Evolutionary conservation across 2,329 filamentous ascomycete genomes (phyloP).

Genomic region (Colletotrichum incanum): DNA sequence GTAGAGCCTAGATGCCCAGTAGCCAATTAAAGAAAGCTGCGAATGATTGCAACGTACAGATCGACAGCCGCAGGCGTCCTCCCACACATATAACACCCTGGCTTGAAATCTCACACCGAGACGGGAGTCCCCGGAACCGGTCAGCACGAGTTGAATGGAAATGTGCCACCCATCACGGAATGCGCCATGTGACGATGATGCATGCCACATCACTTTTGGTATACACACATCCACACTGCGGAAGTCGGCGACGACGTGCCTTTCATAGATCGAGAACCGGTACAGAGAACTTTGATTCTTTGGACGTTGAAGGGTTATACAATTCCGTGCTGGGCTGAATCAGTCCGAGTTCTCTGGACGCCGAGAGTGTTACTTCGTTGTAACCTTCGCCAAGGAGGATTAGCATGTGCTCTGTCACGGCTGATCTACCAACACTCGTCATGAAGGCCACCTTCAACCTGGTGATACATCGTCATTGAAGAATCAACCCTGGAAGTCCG

Average conservation of each 20-base stretch:
- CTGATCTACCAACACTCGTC: neutral
- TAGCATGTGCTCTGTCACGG: neutral
- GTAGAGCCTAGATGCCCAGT: neutral
- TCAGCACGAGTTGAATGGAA: slow-evolving; percentile 6
- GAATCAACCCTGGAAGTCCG: neutral
- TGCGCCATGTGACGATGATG: slow-evolving; percentile 16
- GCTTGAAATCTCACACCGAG: slow-evolving; percentile 41
- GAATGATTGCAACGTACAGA: neutral
- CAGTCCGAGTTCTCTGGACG: neutral
- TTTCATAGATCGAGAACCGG: neutral
- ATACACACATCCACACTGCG: neutral
- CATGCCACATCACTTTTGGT: neutral
- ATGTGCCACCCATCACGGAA: neutral
- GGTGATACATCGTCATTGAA: neutral
- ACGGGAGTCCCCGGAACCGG: slow-evolving; percentile 40
- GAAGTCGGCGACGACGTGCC: neutral
- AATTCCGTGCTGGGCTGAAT: neutral
- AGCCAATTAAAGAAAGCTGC: neutral
- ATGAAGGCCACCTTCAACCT: neutral
- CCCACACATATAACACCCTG: slow-evolving; percentile 17
- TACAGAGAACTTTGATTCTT: neutral
- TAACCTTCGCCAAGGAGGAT: neutral
- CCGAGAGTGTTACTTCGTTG: neutral
- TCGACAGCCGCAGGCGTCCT: slow-evolving; percentile 9
- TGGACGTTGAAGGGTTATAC: neutral